These are phyloP conservation scores for Trichoderma polysporum DNA, from an alignment of 2,329 filamentous ascomycete genomes.

Conservation along the genomic window DNA sequence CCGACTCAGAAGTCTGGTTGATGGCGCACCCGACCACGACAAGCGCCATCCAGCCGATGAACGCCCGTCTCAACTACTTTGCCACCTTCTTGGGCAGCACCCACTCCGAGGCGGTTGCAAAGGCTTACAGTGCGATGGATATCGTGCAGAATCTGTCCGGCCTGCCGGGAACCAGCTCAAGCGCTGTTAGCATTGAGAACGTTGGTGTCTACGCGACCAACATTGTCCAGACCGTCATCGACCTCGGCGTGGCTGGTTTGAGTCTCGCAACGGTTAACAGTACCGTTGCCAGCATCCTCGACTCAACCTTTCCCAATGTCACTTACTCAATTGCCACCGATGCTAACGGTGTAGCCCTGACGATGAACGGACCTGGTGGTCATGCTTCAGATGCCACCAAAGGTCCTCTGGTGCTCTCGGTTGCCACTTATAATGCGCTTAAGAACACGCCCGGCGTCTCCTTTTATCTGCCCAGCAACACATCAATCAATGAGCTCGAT, in stretches of 20 bases:
- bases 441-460: conserved; percentile 9
- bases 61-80: conserved; percentile 24
- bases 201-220: conserved; percentile 24
- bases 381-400: conserved; percentile 23
- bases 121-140: conserved; percentile 23
- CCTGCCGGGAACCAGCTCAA: conserved; percentile 21
- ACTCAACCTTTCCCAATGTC: conserved; percentile 21
- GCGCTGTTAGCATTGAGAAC: conserved; percentile 23
- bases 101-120: conserved; percentile 21
- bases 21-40: conserved; percentile 25
- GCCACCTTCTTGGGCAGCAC: conserved; percentile 19
- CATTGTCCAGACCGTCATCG: conserved; percentile 22
- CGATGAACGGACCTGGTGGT: conserved; percentile 22
- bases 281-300: conserved; percentile 19
- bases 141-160: conserved; percentile 16
- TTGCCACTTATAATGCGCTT: conserved; percentile 21
- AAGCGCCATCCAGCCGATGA: conserved; percentile 25
- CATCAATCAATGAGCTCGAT: conserved; percentile 22
- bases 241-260: conserved; percentile 21
- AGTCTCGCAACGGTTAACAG: conserved; percentile 9
- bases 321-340: conserved; percentile 16
- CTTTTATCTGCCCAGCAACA: conserved; percentile 24
- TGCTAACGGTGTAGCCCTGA: conserved; percentile 21
- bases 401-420: conserved; percentile 21
- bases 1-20: conserved; percentile 23